Evolutionary conservation across 768 basidiomycete species (phyloP), one percentile per base, ranked within the genome.

Genomic region (Trametes cinnabarina): DNA sequence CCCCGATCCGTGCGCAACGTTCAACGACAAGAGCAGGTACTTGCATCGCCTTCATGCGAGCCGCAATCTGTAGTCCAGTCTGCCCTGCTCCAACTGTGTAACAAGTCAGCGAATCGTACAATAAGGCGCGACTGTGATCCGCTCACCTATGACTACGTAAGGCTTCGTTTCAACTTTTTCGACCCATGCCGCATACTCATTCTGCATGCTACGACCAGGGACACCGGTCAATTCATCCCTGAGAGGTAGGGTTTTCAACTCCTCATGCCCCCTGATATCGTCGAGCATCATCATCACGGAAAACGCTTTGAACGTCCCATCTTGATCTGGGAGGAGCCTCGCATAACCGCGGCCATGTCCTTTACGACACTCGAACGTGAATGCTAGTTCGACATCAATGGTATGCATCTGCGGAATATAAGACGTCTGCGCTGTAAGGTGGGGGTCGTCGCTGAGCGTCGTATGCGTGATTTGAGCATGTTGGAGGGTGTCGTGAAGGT

Each of bases 51-150:
- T 73, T 71, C 56, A 80, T 72, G 1, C 78, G 72, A 5, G 79
- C 78, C 0, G 73, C 79, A 8, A 77, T 56, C 12, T 71, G 71
- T n/a, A 81, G 65, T 10, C 79, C 79, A 15, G 67, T 72, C 54
- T 80, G 79, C 0, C 76, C 79, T 0, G 56, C 77, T 22, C 79
- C 79, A n/a, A 80, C 77, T 78, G 12, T 25, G 35, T 17, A 3
- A 25, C 15, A 26, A 6, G 3, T 15, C 14, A 46, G 19, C 12
- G 8, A 44, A 15, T 9, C 10, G 20, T 12, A n/a, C 4, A 23
- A 14, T 6, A 3, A 26, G 15, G 41, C 4, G 0, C 20, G 0
- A 8, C 52, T 23, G 20, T 15, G 17, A 22, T 15, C 14, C 5
- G 2, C 74, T 44, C 22, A 77, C 76, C 64, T 41, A 79, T 73